Percentiles rank a stretch among this genome's conserved stretches.
These are phyloP conservation scores for Russula griseocarnosa DNA, from an alignment of 768 basidiomycete genomes.

Conservation along the genomic window DNA sequence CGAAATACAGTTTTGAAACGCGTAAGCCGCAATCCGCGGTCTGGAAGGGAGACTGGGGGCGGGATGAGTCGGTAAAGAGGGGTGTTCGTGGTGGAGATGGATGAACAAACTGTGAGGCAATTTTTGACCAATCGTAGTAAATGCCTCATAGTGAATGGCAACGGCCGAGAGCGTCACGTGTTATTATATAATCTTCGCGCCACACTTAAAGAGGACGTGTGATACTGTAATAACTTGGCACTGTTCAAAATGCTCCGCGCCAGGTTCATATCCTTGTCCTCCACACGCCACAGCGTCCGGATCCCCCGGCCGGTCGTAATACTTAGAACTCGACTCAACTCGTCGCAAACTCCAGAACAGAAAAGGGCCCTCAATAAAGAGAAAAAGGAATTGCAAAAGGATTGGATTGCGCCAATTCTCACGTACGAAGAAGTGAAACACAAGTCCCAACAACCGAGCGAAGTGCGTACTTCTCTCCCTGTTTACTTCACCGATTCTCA, in stretches of 20 bases:
- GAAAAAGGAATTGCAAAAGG: constrained; percentile 47
- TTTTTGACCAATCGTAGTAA: constrained; percentile 21
- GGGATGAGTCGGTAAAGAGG: background rate
- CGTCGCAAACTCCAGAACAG: constrained; percentile 30
- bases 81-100: too few relatives aligned
- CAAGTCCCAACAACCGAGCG: constrained; percentile 68
- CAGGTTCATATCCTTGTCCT: background rate
- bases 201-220: background rate
- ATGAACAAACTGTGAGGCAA: constrained; percentile 15
- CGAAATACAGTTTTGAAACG: background rate
- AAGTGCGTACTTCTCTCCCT: constrained; percentile 39
- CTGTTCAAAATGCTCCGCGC: constrained; percentile 14
- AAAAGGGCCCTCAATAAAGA: constrained; percentile 39
- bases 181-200: background rate
- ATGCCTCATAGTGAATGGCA: constrained; percentile 15
- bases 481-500: constrained; percentile 24
- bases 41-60: background rate
- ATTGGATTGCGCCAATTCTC: constrained; percentile 73
- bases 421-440: constrained; percentile 80
- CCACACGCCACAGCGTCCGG: background rate
- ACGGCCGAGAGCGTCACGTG: constrained; percentile 3
- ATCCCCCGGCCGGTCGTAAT: constrained; percentile 1
- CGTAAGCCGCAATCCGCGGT: background rate
- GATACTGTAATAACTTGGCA: too few relatives aligned
- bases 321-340: constrained; percentile 21